Conservation (phyloP, 768 basidiomycete species). For the Lepiota subincarnata region DNA sequence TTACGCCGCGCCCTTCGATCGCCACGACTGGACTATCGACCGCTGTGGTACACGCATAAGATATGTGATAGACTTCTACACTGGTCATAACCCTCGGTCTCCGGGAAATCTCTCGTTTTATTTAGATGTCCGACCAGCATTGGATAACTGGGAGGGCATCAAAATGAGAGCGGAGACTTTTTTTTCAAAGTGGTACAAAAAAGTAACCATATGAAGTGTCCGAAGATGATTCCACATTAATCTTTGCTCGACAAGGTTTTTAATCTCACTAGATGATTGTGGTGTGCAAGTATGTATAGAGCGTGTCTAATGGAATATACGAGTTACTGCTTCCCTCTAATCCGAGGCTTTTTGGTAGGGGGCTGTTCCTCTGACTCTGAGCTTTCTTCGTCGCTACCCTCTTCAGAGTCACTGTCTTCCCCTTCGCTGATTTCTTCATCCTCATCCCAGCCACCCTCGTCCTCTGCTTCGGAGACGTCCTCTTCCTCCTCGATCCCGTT, state of each 20-base stretch:
- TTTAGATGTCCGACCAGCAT: conserved; percentile 89
- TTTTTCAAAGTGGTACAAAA: conserved; percentile 8
- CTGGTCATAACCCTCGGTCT: conserved; percentile 55
- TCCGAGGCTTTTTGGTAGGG: conserved; percentile 54
- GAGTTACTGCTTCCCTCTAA: conserved; percentile 42
- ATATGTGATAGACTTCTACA: conserved; percentile 98
- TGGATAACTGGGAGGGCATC: conserved; percentile 93
- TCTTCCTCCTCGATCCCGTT: conserved; percentile 31
- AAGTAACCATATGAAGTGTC: conserved; percentile 8
- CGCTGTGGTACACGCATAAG: conserved; percentile 85
- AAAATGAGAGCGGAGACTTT: conserved; percentile 67
- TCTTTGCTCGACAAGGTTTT: background rate
- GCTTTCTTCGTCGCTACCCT: conserved; percentile 38
- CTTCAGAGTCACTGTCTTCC: conserved; percentile 35
- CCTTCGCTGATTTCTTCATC: conserved; percentile 64
- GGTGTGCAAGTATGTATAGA: background rate
- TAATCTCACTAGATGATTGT: background rate
- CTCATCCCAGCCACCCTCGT: conserved; percentile 39
- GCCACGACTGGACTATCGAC: conserved; percentile 96
- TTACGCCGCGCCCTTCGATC: conserved; percentile 91
- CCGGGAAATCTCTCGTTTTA: conserved; percentile 75
- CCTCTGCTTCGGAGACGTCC: conserved; percentile 39
- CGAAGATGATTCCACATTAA: conserved; percentile 3
- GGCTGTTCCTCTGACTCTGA: conserved; percentile 42
- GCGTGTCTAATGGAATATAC: conserved; percentile 13